Conservation (phyloP, 2,329 filamentous ascomycete species). For the Fusarium sp. region DNA sequence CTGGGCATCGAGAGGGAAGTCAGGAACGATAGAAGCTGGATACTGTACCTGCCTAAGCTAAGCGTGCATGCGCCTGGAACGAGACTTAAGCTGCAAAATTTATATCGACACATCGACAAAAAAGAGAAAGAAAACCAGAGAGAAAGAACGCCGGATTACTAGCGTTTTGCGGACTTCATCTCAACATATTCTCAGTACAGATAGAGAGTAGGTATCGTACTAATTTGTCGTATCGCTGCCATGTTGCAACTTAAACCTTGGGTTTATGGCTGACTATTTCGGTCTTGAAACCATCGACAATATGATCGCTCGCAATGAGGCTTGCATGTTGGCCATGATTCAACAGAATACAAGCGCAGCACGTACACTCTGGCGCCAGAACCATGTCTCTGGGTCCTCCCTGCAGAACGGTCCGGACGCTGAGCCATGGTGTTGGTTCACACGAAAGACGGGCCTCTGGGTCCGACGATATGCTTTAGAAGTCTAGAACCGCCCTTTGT, state of each 20-base stretch:
- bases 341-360: background rate
- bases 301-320: background rate
- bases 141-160: conserved; percentile 9
- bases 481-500: conserved; percentile 14
- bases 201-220: background rate
- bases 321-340: conserved; percentile 1
- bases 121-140: background rate
- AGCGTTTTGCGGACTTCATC: conserved; percentile 15
- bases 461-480: conserved; percentile 11
- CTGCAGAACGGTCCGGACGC: background rate
- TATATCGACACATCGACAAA: background rate
- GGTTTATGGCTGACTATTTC: background rate
- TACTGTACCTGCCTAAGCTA: background rate
- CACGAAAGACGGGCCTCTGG: conserved; percentile 11
- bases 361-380: background rate
- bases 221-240: background rate
- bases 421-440: conserved; percentile 22
- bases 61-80: background rate
- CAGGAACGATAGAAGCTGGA: background rate
- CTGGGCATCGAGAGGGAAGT: background rate
- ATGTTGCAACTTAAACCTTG: conserved; percentile 6
- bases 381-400: conserved; percentile 10
- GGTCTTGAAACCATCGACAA: background rate
- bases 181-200: background rate
- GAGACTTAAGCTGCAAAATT: background rate